Conservation (phyloP, 228 moss, liverwort and hornwort genomes). For the Sphagnum fallax region DNA sequence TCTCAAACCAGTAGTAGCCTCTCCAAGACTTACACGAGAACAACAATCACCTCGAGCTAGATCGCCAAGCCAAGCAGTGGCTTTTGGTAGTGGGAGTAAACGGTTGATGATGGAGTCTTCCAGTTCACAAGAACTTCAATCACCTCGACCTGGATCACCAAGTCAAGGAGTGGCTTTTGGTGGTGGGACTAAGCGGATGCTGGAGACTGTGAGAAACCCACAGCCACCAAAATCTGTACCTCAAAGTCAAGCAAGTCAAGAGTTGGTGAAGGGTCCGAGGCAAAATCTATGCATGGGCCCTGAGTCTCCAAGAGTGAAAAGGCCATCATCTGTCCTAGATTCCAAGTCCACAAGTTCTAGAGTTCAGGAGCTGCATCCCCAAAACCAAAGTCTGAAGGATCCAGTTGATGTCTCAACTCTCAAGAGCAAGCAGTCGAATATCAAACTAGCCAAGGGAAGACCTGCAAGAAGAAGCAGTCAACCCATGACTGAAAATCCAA, state of each 20-base stretch:
- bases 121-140: slow-evolving; percentile 5
- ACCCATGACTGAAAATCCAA: too few relatives aligned
- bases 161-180: neutral
- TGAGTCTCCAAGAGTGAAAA: slow-evolving; percentile 7
- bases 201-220: neutral
- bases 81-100: too few relatives aligned
- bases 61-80: too few relatives aligned
- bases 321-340: neutral
- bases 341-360: too few relatives aligned
- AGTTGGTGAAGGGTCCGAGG: slow-evolving; percentile 7
- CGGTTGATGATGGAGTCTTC: too few relatives aligned
- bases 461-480: too few relatives aligned
- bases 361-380: neutral
- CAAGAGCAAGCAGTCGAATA: neutral
- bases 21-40: too few relatives aligned
- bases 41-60: too few relatives aligned
- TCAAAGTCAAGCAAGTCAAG: slow-evolving; percentile 13
- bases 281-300: neutral
- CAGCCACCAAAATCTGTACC: too few relatives aligned
- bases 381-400: slow-evolving; percentile 4
- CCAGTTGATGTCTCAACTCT: slow-evolving; percentile 9
- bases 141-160: slow-evolving; percentile 10
- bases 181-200: slow-evolving; percentile 10
- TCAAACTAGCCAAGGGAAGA: neutral
- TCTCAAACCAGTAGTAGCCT: too few relatives aligned